phyloP scores from a whole-genome alignment of 2,329 filamentous ascomycete species.

The Penicillium sp. region DNA sequence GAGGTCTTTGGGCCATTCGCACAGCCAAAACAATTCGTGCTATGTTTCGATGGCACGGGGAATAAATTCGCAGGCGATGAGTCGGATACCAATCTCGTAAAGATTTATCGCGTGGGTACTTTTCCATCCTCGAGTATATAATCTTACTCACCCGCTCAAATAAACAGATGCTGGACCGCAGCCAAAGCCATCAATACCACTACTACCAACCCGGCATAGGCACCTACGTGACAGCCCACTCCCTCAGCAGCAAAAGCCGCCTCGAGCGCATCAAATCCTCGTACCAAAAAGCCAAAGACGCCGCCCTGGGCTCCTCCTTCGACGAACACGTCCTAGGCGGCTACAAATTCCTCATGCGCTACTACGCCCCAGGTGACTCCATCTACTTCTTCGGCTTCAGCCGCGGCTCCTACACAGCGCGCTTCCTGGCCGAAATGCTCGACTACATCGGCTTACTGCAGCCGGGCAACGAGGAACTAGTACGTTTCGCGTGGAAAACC shows the following conservation, averaged over 20 bases:
- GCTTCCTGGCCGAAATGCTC: slow-evolving; percentile 79
- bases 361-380: slow-evolving; percentile 59
- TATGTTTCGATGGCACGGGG: slow-evolving; percentile 47
- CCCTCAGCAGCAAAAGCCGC: slow-evolving; percentile 30
- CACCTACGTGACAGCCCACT: slow-evolving; percentile 41
- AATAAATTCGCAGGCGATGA: slow-evolving; percentile 44
- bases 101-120: slow-evolving; percentile 44
- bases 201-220: slow-evolving; percentile 47
- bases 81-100: slow-evolving; percentile 48
- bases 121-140: background rate
- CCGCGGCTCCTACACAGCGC: slow-evolving; percentile 69
- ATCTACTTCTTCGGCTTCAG: slow-evolving; percentile 75
- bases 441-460: slow-evolving; percentile 76
- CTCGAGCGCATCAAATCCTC: slow-evolving; percentile 56
- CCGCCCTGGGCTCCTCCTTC: slow-evolving; percentile 75
- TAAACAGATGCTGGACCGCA: slow-evolving; percentile 40
- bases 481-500: slow-evolving; percentile 73
- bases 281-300: slow-evolving; percentile 54
- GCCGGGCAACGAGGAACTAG: slow-evolving; percentile 81
- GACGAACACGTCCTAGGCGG: slow-evolving; percentile 79
- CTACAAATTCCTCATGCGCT: slow-evolving; percentile 76
- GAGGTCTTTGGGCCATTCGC: background rate
- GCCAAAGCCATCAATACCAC: slow-evolving; percentile 37
- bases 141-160: background rate
- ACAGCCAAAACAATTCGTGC: slow-evolving; percentile 27